Conservation (phyloP, 441 rosid species). For the Eutrema salsugineum region DNA sequence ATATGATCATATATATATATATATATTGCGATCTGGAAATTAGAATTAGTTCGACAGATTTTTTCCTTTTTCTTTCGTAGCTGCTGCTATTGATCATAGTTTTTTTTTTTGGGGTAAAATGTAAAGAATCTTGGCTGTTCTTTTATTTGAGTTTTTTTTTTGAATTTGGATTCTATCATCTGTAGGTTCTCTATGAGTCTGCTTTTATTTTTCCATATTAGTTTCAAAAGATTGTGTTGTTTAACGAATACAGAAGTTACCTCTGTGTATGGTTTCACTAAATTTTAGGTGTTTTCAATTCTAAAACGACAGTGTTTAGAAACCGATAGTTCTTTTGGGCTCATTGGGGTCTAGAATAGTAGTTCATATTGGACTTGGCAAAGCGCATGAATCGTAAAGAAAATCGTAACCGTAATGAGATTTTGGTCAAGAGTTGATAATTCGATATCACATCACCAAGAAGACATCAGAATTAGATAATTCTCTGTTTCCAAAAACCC, state of each 20-base stretch:
- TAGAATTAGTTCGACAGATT: not conserved
- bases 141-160: not conserved
- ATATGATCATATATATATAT: not conserved
- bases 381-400: too few relatives aligned
- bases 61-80: not conserved
- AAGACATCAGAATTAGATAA: not conserved
- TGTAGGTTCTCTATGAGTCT: not conserved
- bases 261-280: not conserved
- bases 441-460: not conserved
- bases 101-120: too few relatives aligned
- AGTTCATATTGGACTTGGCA: too few relatives aligned
- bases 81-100: not conserved
- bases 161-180: not conserved
- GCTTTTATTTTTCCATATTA: not conserved
- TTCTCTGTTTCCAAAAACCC: not conserved
- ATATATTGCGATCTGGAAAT: not conserved
- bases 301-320: too few relatives aligned
- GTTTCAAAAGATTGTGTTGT: not conserved
- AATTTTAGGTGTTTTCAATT: too few relatives aligned
- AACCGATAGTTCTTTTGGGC: too few relatives aligned
- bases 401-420: not conserved
- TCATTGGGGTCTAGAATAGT: too few relatives aligned
- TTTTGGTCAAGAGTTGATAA: not conserved
- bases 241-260: not conserved
- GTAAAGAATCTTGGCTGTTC: not conserved